Conservation (phyloP, 2,329 filamentous ascomycete species). For the Phyllosticta capitalensis region DNA sequence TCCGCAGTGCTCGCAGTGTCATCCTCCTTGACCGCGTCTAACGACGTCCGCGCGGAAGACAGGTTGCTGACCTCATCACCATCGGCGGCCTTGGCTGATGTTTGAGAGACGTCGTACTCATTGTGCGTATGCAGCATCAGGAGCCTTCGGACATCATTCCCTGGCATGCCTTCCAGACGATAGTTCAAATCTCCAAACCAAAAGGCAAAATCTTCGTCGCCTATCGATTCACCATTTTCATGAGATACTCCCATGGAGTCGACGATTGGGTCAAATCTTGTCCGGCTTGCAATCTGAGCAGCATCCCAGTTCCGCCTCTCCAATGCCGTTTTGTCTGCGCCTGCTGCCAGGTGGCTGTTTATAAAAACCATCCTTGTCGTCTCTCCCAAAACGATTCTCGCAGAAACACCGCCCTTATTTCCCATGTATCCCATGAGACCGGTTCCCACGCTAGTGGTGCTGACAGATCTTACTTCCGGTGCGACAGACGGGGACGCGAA, state of each 20-base stretch:
- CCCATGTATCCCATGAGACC: slow-evolving; percentile 88
- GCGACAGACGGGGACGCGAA: slow-evolving; percentile 74
- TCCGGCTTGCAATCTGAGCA: slow-evolving; percentile 63
- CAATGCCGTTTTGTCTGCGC: slow-evolving; percentile 64
- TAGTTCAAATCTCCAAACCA: slow-evolving; percentile 98
- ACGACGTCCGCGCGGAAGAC: slow-evolving; percentile 1
- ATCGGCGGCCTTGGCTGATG: neutral
- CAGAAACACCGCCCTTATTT: slow-evolving; percentile 85
- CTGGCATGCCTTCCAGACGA: slow-evolving; percentile 75
- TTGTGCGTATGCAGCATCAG: slow-evolving; percentile 74
- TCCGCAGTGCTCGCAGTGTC: neutral
- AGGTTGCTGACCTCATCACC: slow-evolving; percentile 19
- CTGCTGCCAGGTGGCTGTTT: slow-evolving; percentile 85
- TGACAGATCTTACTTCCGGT: slow-evolving; percentile 68
- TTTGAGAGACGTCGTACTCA: slow-evolving; percentile 50
- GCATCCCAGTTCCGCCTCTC: slow-evolving; percentile 89
- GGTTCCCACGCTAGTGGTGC: slow-evolving; percentile 75
- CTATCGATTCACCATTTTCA: slow-evolving; percentile 56
- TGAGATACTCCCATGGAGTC: slow-evolving; percentile 54
- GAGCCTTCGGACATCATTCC: slow-evolving; percentile 78
- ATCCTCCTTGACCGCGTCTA: neutral
- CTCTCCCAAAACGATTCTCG: slow-evolving; percentile 76
- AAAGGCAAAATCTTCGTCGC: slow-evolving; percentile 87
- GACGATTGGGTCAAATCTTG: slow-evolving; percentile 66
- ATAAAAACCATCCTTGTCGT: slow-evolving; percentile 83